Evolutionary conservation across 139 green algal genomes (phyloP).

Genomic region (Chlorokybus atmophyticus): DNA sequence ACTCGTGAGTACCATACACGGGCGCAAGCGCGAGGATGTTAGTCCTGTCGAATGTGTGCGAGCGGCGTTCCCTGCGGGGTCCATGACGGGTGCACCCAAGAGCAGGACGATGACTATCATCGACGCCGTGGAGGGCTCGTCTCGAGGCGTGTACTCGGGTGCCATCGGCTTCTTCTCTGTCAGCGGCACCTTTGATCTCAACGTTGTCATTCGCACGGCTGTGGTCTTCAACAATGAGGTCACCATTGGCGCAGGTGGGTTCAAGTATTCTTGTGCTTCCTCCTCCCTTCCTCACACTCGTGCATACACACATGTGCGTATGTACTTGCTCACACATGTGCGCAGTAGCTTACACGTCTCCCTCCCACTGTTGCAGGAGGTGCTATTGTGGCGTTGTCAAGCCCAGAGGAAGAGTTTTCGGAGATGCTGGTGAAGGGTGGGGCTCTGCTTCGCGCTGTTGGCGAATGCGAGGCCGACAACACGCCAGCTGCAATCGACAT

Average conservation of each 20-base stretch:
- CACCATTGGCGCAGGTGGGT: background rate
- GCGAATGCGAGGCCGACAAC: too few species aligned
- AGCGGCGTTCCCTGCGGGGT: conserved; percentile 81
- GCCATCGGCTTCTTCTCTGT: conserved; percentile 74
- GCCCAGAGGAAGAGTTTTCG: conserved; percentile 62
- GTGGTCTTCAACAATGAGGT: conserved; percentile 46
- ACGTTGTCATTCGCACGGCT: conserved; percentile 94
- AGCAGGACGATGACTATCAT: conserved; percentile 65
- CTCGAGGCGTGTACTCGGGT: conserved; percentile 83
- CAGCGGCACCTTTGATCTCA: conserved; percentile 88
- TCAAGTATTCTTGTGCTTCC: background rate
- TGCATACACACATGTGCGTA: too few species aligned
- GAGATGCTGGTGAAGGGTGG: conserved; percentile 91
- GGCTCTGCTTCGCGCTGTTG: conserved; percentile 43
- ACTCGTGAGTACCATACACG: conserved; percentile 78
- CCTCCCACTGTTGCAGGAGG: conserved; percentile 88
- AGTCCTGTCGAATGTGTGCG: conserved; percentile 48
- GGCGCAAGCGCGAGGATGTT: conserved; percentile 14
- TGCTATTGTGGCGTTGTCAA: conserved; percentile 80
- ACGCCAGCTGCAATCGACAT: too few species aligned
- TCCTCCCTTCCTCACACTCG: too few species aligned
- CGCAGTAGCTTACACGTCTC: too few species aligned
- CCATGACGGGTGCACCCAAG: conserved; percentile 76
- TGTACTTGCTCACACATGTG: too few species aligned
- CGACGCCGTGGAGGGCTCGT: conserved; percentile 62